These are phyloP conservation scores for Kazachstania viticola DNA, from an alignment of 805 yeast genomes.

Conservation along the genomic window DNA sequence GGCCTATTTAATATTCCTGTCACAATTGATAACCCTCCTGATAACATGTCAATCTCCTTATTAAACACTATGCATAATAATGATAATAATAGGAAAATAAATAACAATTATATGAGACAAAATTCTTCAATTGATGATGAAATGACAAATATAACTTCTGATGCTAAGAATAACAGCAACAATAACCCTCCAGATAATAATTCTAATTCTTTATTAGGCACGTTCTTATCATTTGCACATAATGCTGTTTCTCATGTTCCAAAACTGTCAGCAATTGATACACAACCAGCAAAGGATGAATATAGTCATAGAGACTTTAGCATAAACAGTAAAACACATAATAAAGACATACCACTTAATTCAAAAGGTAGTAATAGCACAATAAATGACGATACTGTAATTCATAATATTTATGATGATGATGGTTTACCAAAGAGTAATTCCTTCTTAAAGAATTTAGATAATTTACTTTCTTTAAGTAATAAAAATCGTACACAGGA, in stretches of 20 bases:
- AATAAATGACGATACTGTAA: constrained; percentile 8
- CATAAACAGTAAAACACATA: background rate
- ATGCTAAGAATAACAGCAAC: background rate
- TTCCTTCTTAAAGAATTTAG: constrained; percentile 29
- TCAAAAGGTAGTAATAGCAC: background rate
- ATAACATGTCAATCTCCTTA: constrained; percentile 1
- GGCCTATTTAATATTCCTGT: constrained; percentile 17
- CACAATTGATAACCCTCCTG: constrained; percentile 6
- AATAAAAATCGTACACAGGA: constrained; percentile 1
- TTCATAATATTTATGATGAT: constrained; percentile 8
- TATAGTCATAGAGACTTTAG: background rate
- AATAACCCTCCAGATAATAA: constrained; percentile 1
- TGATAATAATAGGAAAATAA: background rate
- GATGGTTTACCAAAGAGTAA: constrained; percentile 12
- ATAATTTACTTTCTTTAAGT: constrained; percentile 22
- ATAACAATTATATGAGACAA: background rate
- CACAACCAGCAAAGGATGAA: background rate
- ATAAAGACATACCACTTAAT: background rate
- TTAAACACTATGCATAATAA: no score
- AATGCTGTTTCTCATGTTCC: constrained; percentile 30
- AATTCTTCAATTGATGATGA: background rate
- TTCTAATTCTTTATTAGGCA: constrained; percentile 30
- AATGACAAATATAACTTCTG: background rate
- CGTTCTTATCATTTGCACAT: constrained; percentile 37
- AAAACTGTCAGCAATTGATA: constrained; percentile 4